Evolutionary conservation across 2,329 filamentous ascomycete species (phyloP), one percentile per base, ranked within the genome.

Genomic region (Calonectria pseudoturangicola): DNA sequence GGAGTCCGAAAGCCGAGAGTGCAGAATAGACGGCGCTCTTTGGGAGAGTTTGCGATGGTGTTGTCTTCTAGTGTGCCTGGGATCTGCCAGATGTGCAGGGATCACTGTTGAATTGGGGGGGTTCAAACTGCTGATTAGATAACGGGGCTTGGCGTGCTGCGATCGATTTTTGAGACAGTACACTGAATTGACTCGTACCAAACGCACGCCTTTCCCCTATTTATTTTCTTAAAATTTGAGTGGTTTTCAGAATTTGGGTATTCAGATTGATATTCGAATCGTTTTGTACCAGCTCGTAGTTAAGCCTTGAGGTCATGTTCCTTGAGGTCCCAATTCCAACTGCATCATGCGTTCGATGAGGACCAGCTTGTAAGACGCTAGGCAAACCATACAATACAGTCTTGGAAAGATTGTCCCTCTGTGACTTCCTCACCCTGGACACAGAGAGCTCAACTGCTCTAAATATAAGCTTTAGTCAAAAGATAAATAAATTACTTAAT

Each of bases 101-200:
- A 45, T 62, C 36, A 18, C 39, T 45, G 21, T 4, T 51, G 48
- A 15, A 28, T 18, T 18, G 43, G 66, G 68, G 70, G 66, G 68
- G 71, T 63, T 13, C 16, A 71, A 21, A 21, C 21, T 21, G 63
- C 76, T 79, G 77, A 79, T 79, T 76, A 79, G 77, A 79, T 79
- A 79, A 79, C 63, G 58, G 6, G 70, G 15, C 69, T 70, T 73
- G 58, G 47, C 58, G 67, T 70, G 66, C 47, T 67, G 58, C 39
- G 43, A 47, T 48, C 2, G 30, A 39, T 41, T 21, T 18, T 21
- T 39, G 15, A 39, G 33, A 58, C 33, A 25, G n/a, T 28, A 21
- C 18, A 18, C 41, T 43, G 6, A 9, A 36, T 58, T 58, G 54
- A 58, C 54, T 58, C 54, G 54, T 36, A 30, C n/a, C 21, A 21